Evolutionary conservation across 2,329 filamentous ascomycete species (phyloP).

Genomic region (Bipolaris cookei): DNA sequence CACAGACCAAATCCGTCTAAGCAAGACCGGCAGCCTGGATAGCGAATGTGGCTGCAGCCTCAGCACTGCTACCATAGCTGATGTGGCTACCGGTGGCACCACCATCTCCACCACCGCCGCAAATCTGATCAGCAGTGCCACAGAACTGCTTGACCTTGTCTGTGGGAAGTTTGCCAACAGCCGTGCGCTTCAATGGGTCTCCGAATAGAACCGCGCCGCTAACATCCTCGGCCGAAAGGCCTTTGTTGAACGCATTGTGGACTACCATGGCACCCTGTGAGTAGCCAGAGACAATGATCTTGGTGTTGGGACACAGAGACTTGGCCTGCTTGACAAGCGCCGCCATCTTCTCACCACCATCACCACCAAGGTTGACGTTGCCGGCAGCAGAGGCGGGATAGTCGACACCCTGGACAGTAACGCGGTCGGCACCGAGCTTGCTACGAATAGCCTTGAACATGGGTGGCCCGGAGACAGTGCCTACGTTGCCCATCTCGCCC

Average conservation of each 20-base stretch:
- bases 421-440: slow-evolving; percentile 35
- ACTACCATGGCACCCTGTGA: slow-evolving; percentile 45
- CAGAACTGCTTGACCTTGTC: slow-evolving; percentile 40
- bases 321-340: slow-evolving; percentile 31
- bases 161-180: slow-evolving; percentile 26
- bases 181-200: slow-evolving; percentile 39
- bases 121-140: slow-evolving; percentile 33
- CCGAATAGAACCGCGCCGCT: slow-evolving; percentile 39
- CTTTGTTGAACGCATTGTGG: slow-evolving; percentile 38
- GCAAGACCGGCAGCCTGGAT: slow-evolving; percentile 35
- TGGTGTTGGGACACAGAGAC: slow-evolving; percentile 40
- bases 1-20: neutral
- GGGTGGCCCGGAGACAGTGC: slow-evolving; percentile 50
- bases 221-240: slow-evolving; percentile 31
- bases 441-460: slow-evolving; percentile 39
- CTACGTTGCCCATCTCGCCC: slow-evolving; percentile 53
- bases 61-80: slow-evolving; percentile 38
- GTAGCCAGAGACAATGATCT: slow-evolving; percentile 44
- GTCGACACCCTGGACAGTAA: slow-evolving; percentile 43
- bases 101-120: slow-evolving; percentile 33
- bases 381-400: slow-evolving; percentile 39
- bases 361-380: slow-evolving; percentile 33
- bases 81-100: slow-evolving; percentile 37
- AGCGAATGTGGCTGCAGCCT: slow-evolving; percentile 36
- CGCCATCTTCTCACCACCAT: slow-evolving; percentile 39